Percentiles rank a stretch among this genome's conserved stretches.
Evolutionary conservation across 2,329 filamentous ascomycete species (phyloP).

Genomic region (Beauveria medogensis): DNA sequence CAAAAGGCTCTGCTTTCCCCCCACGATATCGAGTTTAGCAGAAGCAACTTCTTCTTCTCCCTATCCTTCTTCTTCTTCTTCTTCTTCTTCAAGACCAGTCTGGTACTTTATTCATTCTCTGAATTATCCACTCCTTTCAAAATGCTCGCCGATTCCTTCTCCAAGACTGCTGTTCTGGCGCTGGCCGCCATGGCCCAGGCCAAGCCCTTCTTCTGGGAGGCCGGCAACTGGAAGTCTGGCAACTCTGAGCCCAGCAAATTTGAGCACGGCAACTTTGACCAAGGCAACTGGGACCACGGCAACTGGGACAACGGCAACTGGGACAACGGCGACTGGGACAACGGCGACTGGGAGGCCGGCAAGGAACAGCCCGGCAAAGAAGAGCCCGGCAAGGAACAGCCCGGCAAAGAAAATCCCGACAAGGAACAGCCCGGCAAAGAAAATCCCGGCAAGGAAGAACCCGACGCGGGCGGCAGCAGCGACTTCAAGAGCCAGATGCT

Average conservation of each 20-base stretch:
- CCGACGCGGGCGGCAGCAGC: neutral
- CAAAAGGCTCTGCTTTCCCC: neutral
- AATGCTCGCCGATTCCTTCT: neutral
- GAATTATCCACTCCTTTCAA: neutral
- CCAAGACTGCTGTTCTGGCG: conserved; percentile 4
- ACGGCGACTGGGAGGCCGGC: too few species aligned
- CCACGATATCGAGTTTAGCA: too few species aligned
- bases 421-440: too few species aligned
- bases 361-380: too few species aligned
- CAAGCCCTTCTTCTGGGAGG: neutral
- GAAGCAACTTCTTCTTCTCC: neutral
- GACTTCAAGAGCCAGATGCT: conserved; percentile 6
- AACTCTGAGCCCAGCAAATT: too few species aligned
- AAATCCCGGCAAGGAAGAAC: too few species aligned
- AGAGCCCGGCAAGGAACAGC: too few species aligned
- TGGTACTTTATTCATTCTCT: neutral
- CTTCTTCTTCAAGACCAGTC: neutral
- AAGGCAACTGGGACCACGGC: too few species aligned
- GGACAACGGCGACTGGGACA: too few species aligned
- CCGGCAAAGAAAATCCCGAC: too few species aligned
- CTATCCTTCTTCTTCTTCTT: neutral
- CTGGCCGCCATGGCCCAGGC: neutral
- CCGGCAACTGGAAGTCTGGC: neutral
- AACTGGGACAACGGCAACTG: too few species aligned
- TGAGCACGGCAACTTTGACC: too few species aligned